Percentiles rank a stretch among this genome's conserved stretches.
These are phyloP conservation scores for Eimeria praecox DNA, from an alignment of 169 alveolate genomes.

Conservation along the genomic window DNA sequence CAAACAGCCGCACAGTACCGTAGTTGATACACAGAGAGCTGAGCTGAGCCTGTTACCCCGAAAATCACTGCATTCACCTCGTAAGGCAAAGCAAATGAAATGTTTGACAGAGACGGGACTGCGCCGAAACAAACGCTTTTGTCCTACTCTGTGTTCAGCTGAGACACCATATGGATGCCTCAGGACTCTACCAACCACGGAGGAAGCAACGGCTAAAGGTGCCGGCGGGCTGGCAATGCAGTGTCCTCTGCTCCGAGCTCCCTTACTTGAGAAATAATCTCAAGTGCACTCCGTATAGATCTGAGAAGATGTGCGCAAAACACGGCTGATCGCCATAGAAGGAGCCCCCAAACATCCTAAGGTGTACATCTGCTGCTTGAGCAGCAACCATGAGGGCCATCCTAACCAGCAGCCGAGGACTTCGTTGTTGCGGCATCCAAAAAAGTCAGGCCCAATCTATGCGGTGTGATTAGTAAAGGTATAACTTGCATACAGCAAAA, in stretches of 20 bases:
- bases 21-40: not conserved
- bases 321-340: not conserved
- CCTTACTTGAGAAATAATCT: constrained; percentile 57
- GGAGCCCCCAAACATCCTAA: not conserved
- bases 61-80: not conserved
- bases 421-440: not conserved
- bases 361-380: not conserved
- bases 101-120: constrained; percentile 12
- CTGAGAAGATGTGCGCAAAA: constrained; percentile 2
- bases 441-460: not conserved
- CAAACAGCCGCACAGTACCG: not conserved
- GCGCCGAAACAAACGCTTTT: not conserved
- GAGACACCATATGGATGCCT: not conserved
- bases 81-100: not conserved
- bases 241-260: constrained; percentile 59
- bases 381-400: not conserved
- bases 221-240: constrained; percentile 51
- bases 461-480: not conserved
- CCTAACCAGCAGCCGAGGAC: not conserved
- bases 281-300: constrained; percentile 67
- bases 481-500: not conserved
- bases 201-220: not conserved
- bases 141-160: not conserved
- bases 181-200: not conserved
- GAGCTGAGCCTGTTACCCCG: not conserved